A percentile compares a stretch with the other conserved stretches of the same genome.
phyloP scores from a whole-genome alignment of 2,329 filamentous ascomycete genomes.

The Hypoxylon sp. region DNA sequence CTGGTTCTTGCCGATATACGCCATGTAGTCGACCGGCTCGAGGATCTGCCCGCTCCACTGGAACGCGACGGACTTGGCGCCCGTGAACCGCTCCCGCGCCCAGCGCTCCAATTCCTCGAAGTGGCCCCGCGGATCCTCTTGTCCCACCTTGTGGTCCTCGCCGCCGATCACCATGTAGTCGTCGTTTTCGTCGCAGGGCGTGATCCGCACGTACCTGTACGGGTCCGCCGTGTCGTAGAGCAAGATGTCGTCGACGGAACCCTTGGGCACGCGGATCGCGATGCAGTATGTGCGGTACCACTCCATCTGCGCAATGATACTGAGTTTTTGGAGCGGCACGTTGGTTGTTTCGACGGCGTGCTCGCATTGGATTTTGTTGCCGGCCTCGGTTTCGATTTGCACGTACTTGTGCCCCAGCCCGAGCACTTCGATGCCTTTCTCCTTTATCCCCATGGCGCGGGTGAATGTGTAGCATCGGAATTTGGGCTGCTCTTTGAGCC shows the following conservation, averaged over 20 bases:
- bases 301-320: slow-evolving; percentile 66
- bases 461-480: slow-evolving; percentile 69
- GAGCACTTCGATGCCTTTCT: slow-evolving; percentile 63
- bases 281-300: slow-evolving; percentile 70
- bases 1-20: slow-evolving; percentile 69
- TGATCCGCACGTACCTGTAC: slow-evolving; percentile 70
- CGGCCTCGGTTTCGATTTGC: slow-evolving; percentile 61
- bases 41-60: slow-evolving; percentile 71
- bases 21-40: slow-evolving; percentile 69
- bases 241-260: slow-evolving; percentile 66
- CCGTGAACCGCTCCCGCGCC: slow-evolving; percentile 67
- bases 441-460: slow-evolving; percentile 62
- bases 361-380: slow-evolving; percentile 63
- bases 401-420: slow-evolving; percentile 63
- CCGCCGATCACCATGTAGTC: slow-evolving; percentile 71
- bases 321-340: slow-evolving; percentile 69
- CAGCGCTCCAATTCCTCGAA: slow-evolving; percentile 67
- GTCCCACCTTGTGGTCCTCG: slow-evolving; percentile 71
- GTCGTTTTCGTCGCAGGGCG: slow-evolving; percentile 65
- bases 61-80: slow-evolving; percentile 66
- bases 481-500: slow-evolving; percentile 65
- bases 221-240: slow-evolving; percentile 68
- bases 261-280: slow-evolving; percentile 67
- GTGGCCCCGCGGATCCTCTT: slow-evolving; percentile 61
- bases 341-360: slow-evolving; percentile 68